phyloP scores from a whole-genome alignment of 2,329 filamentous ascomycete genomes.

The Aspergillus sp. region DNA sequence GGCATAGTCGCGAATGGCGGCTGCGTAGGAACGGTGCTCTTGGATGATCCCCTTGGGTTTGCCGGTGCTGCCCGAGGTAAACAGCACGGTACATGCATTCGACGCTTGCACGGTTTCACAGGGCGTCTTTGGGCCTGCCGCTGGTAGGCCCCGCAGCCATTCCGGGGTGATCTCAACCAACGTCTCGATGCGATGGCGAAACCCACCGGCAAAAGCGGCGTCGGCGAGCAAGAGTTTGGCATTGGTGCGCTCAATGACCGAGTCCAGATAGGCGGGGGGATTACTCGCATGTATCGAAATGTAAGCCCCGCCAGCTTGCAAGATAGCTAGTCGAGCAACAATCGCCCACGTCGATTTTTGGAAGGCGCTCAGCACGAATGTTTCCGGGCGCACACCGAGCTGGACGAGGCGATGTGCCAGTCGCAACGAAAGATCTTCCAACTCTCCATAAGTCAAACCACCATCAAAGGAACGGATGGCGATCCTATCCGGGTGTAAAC shows the following conservation, averaged over 20 bases:
- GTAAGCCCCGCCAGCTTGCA: constrained; percentile 45
- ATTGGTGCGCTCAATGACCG: constrained; percentile 63
- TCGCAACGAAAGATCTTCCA: constrained; percentile 22
- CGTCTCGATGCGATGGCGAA: constrained; percentile 2
- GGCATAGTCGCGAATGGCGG: constrained; percentile 15
- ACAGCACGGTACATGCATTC: constrained; percentile 16
- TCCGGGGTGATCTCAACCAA: constrained; percentile 10
- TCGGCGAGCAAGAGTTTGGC: constrained; percentile 58
- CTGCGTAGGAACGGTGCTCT: constrained; percentile 17
- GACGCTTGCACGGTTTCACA: constrained; percentile 7
- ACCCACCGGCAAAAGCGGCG: constrained; percentile 4
- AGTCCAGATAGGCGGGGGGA: constrained; percentile 59
- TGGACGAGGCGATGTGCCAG: constrained; percentile 19
- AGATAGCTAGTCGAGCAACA: constrained; percentile 9
- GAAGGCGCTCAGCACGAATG: constrained; percentile 16
- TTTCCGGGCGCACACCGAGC: constrained; percentile 20
- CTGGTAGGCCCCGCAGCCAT: not conserved
- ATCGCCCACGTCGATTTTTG: constrained; percentile 17
- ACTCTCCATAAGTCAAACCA: constrained; percentile 15
- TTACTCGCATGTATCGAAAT: constrained; percentile 69
- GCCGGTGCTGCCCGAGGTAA: constrained; percentile 22
- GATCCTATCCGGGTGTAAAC: constrained; percentile 1
- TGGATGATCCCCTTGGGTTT: constrained; percentile 20
- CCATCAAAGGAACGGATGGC: constrained; percentile 21
- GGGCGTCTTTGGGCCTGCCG: not conserved